Conservation (phyloP, 805 yeast species). For the Naumovozyma baii region DNA sequence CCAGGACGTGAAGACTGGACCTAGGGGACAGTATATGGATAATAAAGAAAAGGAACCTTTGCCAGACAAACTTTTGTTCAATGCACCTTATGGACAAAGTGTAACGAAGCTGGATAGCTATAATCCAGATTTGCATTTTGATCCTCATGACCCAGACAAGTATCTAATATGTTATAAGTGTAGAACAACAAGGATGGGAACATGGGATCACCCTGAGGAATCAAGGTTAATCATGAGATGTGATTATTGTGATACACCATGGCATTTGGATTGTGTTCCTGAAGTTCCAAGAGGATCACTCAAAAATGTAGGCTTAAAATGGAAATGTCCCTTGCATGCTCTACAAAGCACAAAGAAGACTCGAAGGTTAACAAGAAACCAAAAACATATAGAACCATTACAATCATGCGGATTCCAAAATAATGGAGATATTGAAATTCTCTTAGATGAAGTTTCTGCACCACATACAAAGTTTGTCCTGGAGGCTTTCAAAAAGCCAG, state of each 20-base stretch:
- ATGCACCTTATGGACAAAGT: constrained; percentile 36
- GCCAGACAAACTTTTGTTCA: constrained; percentile 33
- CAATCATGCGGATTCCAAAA: constrained; percentile 42
- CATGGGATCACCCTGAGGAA: constrained; percentile 32
- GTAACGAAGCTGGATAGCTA: constrained; percentile 25
- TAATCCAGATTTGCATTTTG: constrained; percentile 57
- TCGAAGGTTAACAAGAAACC: constrained; percentile 43
- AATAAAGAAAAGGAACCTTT: constrained; percentile 39
- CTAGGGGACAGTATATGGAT: constrained; percentile 62
- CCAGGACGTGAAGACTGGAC: constrained; percentile 59
- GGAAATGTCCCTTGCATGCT: constrained; percentile 89
- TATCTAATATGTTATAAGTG: constrained; percentile 71
- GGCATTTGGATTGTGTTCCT: constrained; percentile 81
- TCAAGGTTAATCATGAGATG: constrained; percentile 57
- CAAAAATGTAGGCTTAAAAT: constrained; percentile 65
- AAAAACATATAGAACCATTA: constrained; percentile 44
- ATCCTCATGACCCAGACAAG: constrained; percentile 42
- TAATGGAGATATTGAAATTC: constrained; percentile 51
- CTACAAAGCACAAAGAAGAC: constrained; percentile 24
- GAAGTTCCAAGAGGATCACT: constrained; percentile 63
- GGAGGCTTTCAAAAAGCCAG: constrained; percentile 9
- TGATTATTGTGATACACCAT: constrained; percentile 70
- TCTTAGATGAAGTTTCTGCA: constrained; percentile 33
- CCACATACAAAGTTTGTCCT: constrained; percentile 17
- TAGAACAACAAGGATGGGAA: constrained; percentile 52